phyloP scores from a whole-genome alignment of 2,329 filamentous ascomycete species.

The Ceratocystis albifundus region DNA sequence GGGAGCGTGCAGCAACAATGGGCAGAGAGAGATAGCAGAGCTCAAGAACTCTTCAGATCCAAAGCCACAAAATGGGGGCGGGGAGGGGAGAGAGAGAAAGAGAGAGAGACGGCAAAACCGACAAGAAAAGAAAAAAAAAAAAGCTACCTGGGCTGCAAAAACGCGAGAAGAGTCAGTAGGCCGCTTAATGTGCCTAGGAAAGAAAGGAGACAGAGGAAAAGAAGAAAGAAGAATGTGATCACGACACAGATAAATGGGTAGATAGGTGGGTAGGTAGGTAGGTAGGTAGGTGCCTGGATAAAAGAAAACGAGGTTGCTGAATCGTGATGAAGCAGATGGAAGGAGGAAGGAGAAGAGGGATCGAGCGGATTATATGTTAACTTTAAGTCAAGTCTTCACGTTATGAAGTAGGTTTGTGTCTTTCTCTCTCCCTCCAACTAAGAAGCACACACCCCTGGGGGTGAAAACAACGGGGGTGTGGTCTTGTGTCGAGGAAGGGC shows the following conservation, averaged over 20 bases:
- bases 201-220: neutral
- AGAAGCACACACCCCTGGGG: neutral
- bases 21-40: neutral
- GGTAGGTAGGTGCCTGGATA: neutral
- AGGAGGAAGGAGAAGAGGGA: slow-evolving; percentile 15
- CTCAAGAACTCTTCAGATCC: neutral
- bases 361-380: slow-evolving; percentile 17
- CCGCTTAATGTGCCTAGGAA: neutral
- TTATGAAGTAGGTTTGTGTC: neutral
- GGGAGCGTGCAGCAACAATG: neutral
- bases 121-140: neutral
- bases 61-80: neutral
- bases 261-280: neutral
- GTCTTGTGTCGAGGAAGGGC: neutral
- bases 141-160: neutral
- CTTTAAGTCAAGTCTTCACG: slow-evolving; percentile 12
- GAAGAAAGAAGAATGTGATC: neutral
- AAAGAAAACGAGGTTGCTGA: slow-evolving; percentile 4
- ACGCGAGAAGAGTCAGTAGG: neutral
- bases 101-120: neutral
- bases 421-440: neutral
- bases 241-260: neutral
- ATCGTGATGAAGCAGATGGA: slow-evolving; percentile 11
- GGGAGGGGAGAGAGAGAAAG: neutral
- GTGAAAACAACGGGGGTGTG: neutral